Evolutionary conservation across 768 basidiomycete genomes (phyloP), one percentile per base, ranked within the genome.

Genomic region (Galerina marginata): DNA sequence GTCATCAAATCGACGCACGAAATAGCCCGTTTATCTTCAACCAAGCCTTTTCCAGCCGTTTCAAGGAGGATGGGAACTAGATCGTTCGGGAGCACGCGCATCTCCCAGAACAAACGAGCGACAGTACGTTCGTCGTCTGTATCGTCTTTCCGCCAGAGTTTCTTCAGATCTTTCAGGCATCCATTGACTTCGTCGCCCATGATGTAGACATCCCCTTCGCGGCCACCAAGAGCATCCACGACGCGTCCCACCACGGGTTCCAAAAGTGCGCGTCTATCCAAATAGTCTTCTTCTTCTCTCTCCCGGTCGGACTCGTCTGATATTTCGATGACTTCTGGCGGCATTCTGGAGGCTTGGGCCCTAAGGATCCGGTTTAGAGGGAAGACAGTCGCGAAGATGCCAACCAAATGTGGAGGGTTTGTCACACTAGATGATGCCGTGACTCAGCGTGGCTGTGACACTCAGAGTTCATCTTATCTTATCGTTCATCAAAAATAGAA

Each of bases 41-140:
- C 87, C 20, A 80, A 74, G 0, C 92, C 92, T 53, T 86, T 85
- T 10, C 92, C 91, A 0, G 92, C 91, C 0, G 93, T 95, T 60
- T 83, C 83, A 50, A 92, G 80, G 11, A 99, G 80, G 56, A 98
- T 91, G 15, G 94, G 91, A 16, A 98, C 76, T 51, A 99, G 80
- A 74, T 98, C 96, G 64, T 93, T 95, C 7, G 87, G 83, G 15
- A 98, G 78, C 26, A 95, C 85, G 15, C 93, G 87, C n/a, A 90
- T 86, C 63, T 92, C 88, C 85, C 89, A 93, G 72, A 98, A 91
- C 59, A 98, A 91, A 44, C 95, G 88, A 3, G 96, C 95, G 1
- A 98, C 91, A 0, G 95, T 98, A 15, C 97, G 86, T 71, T 96
- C 95, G 71, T 99, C 96, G 74, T 99, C 97, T 0, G 89, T 90